Evolutionary conservation across 2,329 filamentous ascomycete genomes (phyloP), one percentile per base, ranked within the genome.

Genomic region (Stemphylium beticola): DNA sequence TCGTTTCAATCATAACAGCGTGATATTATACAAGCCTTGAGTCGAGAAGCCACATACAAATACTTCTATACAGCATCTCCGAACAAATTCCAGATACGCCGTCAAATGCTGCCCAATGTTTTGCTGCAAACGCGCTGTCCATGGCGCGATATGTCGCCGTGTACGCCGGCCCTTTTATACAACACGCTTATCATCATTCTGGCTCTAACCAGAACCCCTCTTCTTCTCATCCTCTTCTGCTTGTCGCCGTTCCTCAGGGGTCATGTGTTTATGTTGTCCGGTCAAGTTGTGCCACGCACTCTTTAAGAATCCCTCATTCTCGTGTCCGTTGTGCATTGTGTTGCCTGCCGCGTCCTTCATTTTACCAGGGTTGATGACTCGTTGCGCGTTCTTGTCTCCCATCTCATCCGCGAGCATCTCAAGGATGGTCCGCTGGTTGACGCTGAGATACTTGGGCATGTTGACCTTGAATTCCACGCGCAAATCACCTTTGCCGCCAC

Each of bases 341-440:
- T 57, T 58, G 4, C 48, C 57, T 9, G 66, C 60, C 15, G 66
- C 61, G 4, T 59, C 61, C 56, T 62, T 69, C 44, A 84, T 81
- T 69, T 79, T 80, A 49, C 76, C 78, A 34, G 96, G 80, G 70
- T 96, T 93, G 92, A 99, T 98, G 52, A 96, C 86, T 40, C 95
- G 85, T 79, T 91, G 95, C 31, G 95, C 95, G 24, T 86, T 91
- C 80, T 93, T 92, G 77, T 99, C 95, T 34, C 85, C 88, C 87
- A 99, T 89, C 79, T 99, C 95, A 68, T 99, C 93, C 6, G 95
- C 95, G 61, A 99, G 85, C 86, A 98, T 93, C 79, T 99, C 95
- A 39, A 96, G 79, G 55, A 99, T 90, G 0, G 91, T 96, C 49
- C 95, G 85, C 80, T 99, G 93, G 78, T 96, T 98, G 40, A 89